Evolutionary conservation across 495 filamentous ascomycete species (phyloP).

Genomic region (Lindgomyces ingoldianus): DNA sequence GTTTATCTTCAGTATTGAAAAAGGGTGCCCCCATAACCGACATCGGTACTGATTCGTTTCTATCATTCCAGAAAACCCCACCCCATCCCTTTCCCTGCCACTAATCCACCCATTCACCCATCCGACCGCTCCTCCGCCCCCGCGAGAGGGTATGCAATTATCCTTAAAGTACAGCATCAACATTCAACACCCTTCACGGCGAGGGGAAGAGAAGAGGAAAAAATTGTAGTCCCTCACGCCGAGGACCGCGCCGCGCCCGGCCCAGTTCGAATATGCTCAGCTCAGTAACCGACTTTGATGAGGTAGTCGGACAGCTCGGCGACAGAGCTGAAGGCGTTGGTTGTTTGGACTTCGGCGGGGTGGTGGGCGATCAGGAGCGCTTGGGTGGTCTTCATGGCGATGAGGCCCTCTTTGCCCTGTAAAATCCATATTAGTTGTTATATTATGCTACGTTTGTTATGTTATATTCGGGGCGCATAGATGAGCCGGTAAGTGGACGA

Average conservation of each 20-base stretch:
- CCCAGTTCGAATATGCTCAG: no score
- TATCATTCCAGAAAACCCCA: background rate
- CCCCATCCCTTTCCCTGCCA: no score
- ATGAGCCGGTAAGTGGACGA: background rate
- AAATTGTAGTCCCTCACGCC: background rate
- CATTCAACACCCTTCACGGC: slow-evolving; percentile 8
- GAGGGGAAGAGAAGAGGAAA: slow-evolving; percentile 2
- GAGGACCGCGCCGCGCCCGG: background rate
- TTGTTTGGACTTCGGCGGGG: slow-evolving; percentile 66
- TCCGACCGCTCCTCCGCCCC: background rate
- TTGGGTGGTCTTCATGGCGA: slow-evolving; percentile 78
- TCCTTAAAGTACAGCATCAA: slow-evolving; percentile 38
- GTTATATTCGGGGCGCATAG: background rate
- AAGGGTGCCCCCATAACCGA: slow-evolving; percentile 10
- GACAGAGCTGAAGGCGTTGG: slow-evolving; percentile 63
- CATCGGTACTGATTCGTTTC: slow-evolving; percentile 2
- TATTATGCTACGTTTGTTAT: background rate
- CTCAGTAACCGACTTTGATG: slow-evolving; percentile 66
- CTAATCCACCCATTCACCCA: background rate
- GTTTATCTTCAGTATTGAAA: slow-evolving; percentile 5
- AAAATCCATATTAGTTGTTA: slow-evolving; percentile 8
- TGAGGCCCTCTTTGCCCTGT: slow-evolving; percentile 79
- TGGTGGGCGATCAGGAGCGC: slow-evolving; percentile 87
- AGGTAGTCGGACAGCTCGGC: slow-evolving; percentile 76
- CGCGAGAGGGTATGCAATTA: slow-evolving; percentile 37